A percentile compares a stretch with the other conserved stretches of the same genome.
Evolutionary conservation across 331 rosid species (phyloP).

Genomic region (Rhamnella rubrinervis): DNA sequence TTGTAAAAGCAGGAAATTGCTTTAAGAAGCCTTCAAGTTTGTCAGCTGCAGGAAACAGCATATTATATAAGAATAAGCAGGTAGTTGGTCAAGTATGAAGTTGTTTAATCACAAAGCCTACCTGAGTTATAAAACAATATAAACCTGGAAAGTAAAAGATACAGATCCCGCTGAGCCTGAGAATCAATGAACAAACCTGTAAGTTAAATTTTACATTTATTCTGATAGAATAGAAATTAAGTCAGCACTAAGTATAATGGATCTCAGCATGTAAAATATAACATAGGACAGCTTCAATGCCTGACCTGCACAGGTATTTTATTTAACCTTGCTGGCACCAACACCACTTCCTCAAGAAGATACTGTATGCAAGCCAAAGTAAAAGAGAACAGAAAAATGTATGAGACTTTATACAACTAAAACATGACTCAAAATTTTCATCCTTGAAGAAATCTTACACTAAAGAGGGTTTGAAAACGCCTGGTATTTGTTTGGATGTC

Average conservation of each 20-base stretch:
- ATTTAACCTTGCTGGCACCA: conserved; percentile 63
- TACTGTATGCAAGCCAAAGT: conserved; percentile 52
- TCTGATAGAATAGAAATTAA: too few species aligned
- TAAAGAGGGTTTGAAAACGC: conserved; percentile 78
- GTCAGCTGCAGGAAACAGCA: conserved; percentile 50
- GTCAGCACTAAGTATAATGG: too few species aligned
- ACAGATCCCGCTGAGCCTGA: conserved; percentile 63
- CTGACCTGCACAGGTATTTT: conserved; percentile 86
- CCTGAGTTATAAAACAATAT: conserved; percentile 85
- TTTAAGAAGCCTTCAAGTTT: conserved; percentile 75
- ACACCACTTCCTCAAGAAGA: conserved; percentile 87
- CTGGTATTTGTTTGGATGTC: conserved; percentile 86
- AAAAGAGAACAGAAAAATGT: conserved; percentile 16
- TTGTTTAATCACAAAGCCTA: conserved; percentile 35
- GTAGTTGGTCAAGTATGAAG: background rate
- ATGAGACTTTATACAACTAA: conserved; percentile 12
- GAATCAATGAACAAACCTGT: conserved; percentile 8
- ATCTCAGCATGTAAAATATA: background rate
- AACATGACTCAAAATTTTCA: conserved; percentile 9
- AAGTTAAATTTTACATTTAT: conserved; percentile 9
- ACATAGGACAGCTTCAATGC: conserved; percentile 7
- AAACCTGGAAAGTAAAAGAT: conserved; percentile 88
- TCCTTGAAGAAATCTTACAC: conserved; percentile 47
- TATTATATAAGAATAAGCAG: conserved; percentile 1
- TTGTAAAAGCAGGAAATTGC: conserved; percentile 73